phyloP scores from a whole-genome alignment of 2,329 filamentous ascomycete species.

The Cytospora paraplurivora region DNA sequence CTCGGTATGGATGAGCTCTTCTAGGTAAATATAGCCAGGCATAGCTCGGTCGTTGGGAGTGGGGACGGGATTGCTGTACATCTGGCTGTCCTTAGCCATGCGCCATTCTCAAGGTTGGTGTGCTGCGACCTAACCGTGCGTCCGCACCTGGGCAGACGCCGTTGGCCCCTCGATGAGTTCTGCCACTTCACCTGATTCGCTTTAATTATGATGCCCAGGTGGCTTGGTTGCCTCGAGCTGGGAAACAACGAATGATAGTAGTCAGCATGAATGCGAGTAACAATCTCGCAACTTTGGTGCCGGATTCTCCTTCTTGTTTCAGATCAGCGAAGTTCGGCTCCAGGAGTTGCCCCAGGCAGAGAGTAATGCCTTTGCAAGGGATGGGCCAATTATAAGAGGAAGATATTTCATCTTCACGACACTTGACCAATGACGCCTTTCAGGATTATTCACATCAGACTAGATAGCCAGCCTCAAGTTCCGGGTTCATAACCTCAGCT shows the following conservation, averaged over 20 bases:
- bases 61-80: too few species aligned
- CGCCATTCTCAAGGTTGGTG: too few species aligned
- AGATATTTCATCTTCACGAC: neutral
- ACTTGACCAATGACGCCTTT: neutral
- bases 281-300: conserved; percentile 21
- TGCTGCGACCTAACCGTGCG: too few species aligned
- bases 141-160: too few species aligned
- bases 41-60: too few species aligned
- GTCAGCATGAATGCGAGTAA: neutral
- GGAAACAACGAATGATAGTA: neutral
- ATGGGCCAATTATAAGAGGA: neutral
- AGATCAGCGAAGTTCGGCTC: conserved; percentile 15
- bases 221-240: conserved; percentile 8
- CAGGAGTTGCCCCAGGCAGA: neutral
- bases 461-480: conserved; percentile 1
- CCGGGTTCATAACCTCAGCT: conserved; percentile 5
- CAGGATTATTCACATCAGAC: neutral
- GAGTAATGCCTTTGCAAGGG: neutral
- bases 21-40: too few species aligned
- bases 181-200: conserved; percentile 10
- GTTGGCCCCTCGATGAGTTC: neutral
- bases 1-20: too few species aligned
- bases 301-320: conserved; percentile 23
- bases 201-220: conserved; percentile 1
- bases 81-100: too few species aligned